Conservation (phyloP, 2,329 filamentous ascomycete genomes). For the Elsinoe arachidis region DNA sequence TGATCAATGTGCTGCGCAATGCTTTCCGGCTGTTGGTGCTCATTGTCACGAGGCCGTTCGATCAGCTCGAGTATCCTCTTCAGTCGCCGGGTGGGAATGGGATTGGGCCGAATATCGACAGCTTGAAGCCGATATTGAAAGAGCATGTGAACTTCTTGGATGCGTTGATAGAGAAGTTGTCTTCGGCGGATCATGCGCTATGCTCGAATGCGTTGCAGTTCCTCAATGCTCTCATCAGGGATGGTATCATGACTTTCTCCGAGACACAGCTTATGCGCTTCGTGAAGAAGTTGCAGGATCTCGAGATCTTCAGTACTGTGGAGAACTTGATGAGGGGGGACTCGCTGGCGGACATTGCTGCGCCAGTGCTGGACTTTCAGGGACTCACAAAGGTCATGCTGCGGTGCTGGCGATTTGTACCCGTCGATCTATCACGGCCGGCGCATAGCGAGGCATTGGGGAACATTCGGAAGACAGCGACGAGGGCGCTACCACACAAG, state of each 20-base stretch:
- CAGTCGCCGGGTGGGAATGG: constrained; percentile 5
- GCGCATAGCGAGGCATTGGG: constrained; percentile 85
- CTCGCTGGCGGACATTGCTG: constrained; percentile 78
- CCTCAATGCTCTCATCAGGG: constrained; percentile 89
- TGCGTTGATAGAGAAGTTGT: constrained; percentile 82
- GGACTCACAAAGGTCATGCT: constrained; percentile 79
- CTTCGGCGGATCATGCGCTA: constrained; percentile 87
- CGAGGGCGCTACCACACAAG: constrained; percentile 2
- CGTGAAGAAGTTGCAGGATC: constrained; percentile 84
- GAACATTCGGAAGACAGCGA: constrained; percentile 48
- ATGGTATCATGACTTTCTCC: constrained; percentile 70
- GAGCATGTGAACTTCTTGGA: constrained; percentile 91
- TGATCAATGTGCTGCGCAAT: constrained; percentile 94
- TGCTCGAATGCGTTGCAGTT: constrained; percentile 93
- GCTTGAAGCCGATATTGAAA: constrained; percentile 82
- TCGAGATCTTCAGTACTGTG: constrained; percentile 86
- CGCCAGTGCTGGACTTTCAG: constrained; percentile 89
- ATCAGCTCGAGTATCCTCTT: constrained; percentile 17
- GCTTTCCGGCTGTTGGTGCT: constrained; percentile 95
- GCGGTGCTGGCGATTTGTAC: constrained; percentile 65
- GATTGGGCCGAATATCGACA: constrained; percentile 40
- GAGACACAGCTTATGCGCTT: constrained; percentile 90
- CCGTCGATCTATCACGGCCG: constrained; percentile 73
- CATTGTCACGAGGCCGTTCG: constrained; percentile 72
- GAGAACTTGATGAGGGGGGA: constrained; percentile 90